A percentile compares a stretch with the other conserved stretches of the same genome.
These are phyloP conservation scores for Rhododendron mucronatum DNA, from an alignment of 148 eudicot genomes.

Conservation along the genomic window DNA sequence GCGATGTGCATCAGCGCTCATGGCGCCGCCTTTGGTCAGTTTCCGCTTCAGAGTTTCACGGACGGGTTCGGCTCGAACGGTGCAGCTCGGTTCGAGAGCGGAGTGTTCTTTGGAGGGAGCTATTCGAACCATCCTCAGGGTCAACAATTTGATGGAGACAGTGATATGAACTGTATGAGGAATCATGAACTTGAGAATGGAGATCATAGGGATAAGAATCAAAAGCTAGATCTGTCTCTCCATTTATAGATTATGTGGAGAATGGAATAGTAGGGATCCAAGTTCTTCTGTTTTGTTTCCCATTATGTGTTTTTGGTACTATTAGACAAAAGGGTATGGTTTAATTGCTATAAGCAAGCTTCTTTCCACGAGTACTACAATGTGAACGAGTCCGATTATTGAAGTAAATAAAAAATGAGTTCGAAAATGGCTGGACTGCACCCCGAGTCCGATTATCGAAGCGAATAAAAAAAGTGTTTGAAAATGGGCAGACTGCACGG, in stretches of 20 bases:
- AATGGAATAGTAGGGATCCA: neutral
- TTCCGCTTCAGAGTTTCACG: slow-evolving; percentile 19
- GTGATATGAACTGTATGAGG: slow-evolving; percentile 13
- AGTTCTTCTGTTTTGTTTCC: neutral
- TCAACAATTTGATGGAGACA: slow-evolving; percentile 23
- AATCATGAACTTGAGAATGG: neutral
- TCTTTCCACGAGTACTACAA: too few species aligned
- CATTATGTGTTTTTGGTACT: neutral
- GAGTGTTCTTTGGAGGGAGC: slow-evolving; percentile 27
- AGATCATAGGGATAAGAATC: slow-evolving; percentile 29
- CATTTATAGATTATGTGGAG: slow-evolving; percentile 41
- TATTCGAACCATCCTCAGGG: slow-evolving; percentile 17
- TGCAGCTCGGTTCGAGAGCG: slow-evolving; percentile 35
- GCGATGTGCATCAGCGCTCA: slow-evolving; percentile 52
- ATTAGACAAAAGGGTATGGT: neutral
- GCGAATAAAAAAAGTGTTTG: too few species aligned
- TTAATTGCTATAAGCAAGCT: neutral
- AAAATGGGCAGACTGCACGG: too few species aligned
- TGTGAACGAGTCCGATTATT: too few species aligned
- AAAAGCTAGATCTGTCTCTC: slow-evolving; percentile 72
- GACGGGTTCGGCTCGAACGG: slow-evolving; percentile 43
- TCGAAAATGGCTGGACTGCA: too few species aligned
- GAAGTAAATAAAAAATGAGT: too few species aligned
- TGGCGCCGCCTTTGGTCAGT: slow-evolving; percentile 34
- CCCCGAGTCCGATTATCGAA: too few species aligned